Evolutionary conservation across 2,329 filamentous ascomycete genomes (phyloP), one percentile per base, ranked within the genome.

Genomic region (Alternaria incomplexa): DNA sequence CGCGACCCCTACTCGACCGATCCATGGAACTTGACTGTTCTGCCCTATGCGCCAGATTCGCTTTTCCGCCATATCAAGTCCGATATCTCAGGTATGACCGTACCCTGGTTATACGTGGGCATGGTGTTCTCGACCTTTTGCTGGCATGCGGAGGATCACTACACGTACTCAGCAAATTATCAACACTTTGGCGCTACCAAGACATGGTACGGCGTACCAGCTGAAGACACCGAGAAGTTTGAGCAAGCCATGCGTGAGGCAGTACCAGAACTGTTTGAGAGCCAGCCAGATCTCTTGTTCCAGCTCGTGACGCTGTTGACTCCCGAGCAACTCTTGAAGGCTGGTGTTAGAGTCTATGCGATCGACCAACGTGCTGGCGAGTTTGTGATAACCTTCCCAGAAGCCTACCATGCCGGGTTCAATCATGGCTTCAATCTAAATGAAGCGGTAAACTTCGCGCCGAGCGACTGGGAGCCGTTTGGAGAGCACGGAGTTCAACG

Each of bases 71-170:
- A 99, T 73, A 98, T 99, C 84, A 98, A 98, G 79, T 93, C 95
- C 0, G 96, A 99, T 76, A 96, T 99, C 56, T 98, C 96, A 2
- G 96, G 96, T 40, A 99, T 99, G 96, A 99, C 96, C 0, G 95
- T 99, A 8, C 96, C 96, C 0, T 99, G 96, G 96, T 89, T 99
- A 4, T 99, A 99, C 76, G 96, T 99, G 5, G 96, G 96, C 65
- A 99, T 99, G 96, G 96, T 97, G 43, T 99, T 99, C 78, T 99
- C 96, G 0, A 98, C 96, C 0, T 99, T 99, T 76, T 99, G 96
- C 80, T 99, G 96, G 96, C 96, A 99, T 79, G 97, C 97, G 67
- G 96, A 99, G 76, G 96, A 99, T 74, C 96, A 99, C 76, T 97
- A 97, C 77, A 91, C 96, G 2, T 99, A 98, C 77, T 99, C 96